Evolutionary conservation across 2,329 filamentous ascomycete species (phyloP).

Genomic region (Fusarium armeniacum): DNA sequence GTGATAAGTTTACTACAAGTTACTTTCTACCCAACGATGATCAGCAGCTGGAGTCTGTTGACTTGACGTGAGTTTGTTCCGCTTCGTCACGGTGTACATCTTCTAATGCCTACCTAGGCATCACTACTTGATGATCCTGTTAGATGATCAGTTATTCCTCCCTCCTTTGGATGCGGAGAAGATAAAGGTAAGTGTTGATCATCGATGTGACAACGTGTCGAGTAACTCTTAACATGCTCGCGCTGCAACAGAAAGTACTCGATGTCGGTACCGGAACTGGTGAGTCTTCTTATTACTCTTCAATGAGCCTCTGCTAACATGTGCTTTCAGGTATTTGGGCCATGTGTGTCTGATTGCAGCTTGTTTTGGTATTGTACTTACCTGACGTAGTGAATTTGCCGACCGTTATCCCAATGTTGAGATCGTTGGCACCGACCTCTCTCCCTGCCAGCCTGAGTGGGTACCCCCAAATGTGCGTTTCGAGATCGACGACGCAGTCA

Average conservation of each 20-base stretch:
- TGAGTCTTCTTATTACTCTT: neutral
- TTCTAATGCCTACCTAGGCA: slow-evolving; percentile 5
- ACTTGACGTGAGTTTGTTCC: slow-evolving; percentile 10
- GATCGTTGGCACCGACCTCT: slow-evolving; percentile 27
- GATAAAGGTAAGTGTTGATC: neutral
- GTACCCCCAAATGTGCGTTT: slow-evolving; percentile 30
- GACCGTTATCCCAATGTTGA: slow-evolving; percentile 26
- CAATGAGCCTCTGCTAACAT: neutral
- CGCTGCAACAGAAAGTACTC: neutral
- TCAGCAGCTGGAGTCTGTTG: slow-evolving; percentile 31
- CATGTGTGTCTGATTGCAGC: neutral
- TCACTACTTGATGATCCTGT: slow-evolving; percentile 27
- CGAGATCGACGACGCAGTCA: slow-evolving; percentile 31
- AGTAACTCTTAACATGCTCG: neutral
- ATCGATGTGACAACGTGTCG: accelerated
- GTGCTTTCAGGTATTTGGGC: slow-evolving; percentile 21
- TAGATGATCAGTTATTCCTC: slow-evolving; percentile 19
- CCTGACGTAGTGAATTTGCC: slow-evolving; percentile 18
- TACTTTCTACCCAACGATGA: slow-evolving; percentile 35
- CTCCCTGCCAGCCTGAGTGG: slow-evolving; percentile 32
- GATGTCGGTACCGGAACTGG: slow-evolving; percentile 29
- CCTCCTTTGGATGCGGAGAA: slow-evolving; percentile 15
- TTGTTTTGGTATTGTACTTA: neutral
- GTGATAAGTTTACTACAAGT: slow-evolving; percentile 28
- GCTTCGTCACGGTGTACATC: accelerated